Evolutionary conservation across 2,329 filamentous ascomycete genomes (phyloP), one percentile per base, ranked within the genome.

Genomic region (Aspergillus viridinutans): DNA sequence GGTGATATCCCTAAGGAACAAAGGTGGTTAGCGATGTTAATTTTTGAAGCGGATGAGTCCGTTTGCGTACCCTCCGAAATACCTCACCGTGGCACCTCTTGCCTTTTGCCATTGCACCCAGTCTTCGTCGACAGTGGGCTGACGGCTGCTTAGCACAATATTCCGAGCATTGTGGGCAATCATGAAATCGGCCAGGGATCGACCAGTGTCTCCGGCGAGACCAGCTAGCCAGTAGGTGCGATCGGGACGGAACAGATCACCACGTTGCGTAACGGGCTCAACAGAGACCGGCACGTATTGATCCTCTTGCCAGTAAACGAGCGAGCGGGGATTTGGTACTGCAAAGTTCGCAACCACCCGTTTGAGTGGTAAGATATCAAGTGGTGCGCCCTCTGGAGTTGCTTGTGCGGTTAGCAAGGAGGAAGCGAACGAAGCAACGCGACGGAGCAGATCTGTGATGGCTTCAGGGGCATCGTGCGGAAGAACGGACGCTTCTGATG

Each of bases 161-260:
- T 58, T 40, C 4, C 59, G 29, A 1, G 67, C 68, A 6, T 68
- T 69, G 28, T 62, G 55, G 2, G 49, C 29, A n/a, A 66, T 50
- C 68, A 71, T 69, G 63, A 61, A 72, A 8, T 58, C 48, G 23
- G 53, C 59, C 14, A 70, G 38, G 0, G 66, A 69, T 10, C 57
- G 57, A 3, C 69, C 69, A 9, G 70, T 43, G 1, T 61, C 58
- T 17, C 68, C 67, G 21, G 64, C 47, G 9, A 69, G 40, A 28
- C 69, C 69, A 10, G 66, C 58, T 4, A 73, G 48, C 29, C 63
- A 53, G 51, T 72, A 71, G 1, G 69, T 69, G 43, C 62, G 63
- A 26, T 58, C 45, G 12, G 25, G n/a, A 6, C 40, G 54, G 49
- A 56, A 56, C 14, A 52, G 49, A 20, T 45, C 40, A 21, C 20